Percentiles rank a stretch among this genome's conserved stretches.
These are phyloP conservation scores for Trichoderma polysporum DNA, from an alignment of 2,329 filamentous ascomycete genomes.

Conservation along the genomic window DNA sequence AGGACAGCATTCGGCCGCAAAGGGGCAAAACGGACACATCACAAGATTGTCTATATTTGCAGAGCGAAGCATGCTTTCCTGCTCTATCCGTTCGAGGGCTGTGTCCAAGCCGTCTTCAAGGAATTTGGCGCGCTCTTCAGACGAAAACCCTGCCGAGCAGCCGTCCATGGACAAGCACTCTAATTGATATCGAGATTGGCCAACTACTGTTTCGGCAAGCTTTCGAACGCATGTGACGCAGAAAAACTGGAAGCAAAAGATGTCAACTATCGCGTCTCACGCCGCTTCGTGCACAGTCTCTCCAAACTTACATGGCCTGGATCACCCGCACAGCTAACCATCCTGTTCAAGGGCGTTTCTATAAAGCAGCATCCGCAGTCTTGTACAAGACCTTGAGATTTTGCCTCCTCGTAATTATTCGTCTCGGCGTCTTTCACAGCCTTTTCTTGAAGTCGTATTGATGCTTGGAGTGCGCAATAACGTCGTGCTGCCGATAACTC, in stretches of 20 bases:
- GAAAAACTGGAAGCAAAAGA: slow-evolving; percentile 50
- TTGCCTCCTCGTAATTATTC: slow-evolving; percentile 43
- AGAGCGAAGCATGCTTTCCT: slow-evolving; percentile 65
- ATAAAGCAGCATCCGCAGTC: slow-evolving; percentile 76
- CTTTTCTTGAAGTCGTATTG: slow-evolving; percentile 34
- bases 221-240: slow-evolving; percentile 65
- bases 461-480: slow-evolving; percentile 1
- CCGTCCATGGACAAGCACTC: slow-evolving; percentile 68
- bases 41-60: slow-evolving; percentile 71
- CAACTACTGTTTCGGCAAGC: slow-evolving; percentile 68
- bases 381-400: slow-evolving; percentile 50
- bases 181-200: slow-evolving; percentile 66
- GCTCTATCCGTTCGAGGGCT: slow-evolving; percentile 69
- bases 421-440: slow-evolving; percentile 36
- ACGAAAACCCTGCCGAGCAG: slow-evolving; percentile 62
- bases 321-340: slow-evolving; percentile 65
- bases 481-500: slow-evolving; percentile 28
- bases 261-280: slow-evolving; percentile 21
- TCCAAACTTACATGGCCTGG: slow-evolving; percentile 46
- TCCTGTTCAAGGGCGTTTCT: slow-evolving; percentile 63
- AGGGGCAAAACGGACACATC: slow-evolving; percentile 80
- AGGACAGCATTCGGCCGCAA: slow-evolving; percentile 69
- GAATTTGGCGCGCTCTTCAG: slow-evolving; percentile 53
- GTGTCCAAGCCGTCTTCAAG: slow-evolving; percentile 57
- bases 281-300: neutral